Conservation (phyloP, 179 eudicot species). For the Beta corolliflora region DNA sequence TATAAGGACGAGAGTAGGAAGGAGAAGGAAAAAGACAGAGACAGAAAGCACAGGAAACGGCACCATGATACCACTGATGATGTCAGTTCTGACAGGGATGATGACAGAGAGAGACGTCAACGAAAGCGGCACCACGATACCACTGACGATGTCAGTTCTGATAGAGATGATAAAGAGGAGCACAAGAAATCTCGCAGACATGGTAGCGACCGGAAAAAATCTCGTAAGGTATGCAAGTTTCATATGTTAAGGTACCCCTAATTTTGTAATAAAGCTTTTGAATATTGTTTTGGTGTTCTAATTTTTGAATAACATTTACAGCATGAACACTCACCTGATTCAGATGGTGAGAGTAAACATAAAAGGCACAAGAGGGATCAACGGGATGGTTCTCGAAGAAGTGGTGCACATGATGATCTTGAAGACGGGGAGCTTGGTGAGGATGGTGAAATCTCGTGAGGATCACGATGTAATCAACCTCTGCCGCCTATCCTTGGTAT, state of each 20-base stretch:
- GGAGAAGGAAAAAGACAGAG: conserved; percentile 75
- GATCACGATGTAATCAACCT: conserved; percentile 1
- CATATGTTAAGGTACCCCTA: background rate
- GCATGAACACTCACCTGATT: conserved; percentile 93
- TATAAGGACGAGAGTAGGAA: conserved; percentile 66
- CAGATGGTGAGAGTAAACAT: conserved; percentile 84
- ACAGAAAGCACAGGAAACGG: conserved; percentile 83
- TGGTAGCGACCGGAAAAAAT: conserved; percentile 89
- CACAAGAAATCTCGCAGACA: conserved; percentile 82
- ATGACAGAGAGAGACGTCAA: conserved; percentile 35
- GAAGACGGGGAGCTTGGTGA: conserved; percentile 99
- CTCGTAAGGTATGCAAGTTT: conserved; percentile 66
- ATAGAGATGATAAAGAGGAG: conserved; percentile 86
- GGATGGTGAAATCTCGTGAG: conserved; percentile 82
- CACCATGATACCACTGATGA: conserved; percentile 82
- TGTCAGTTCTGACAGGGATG: conserved; percentile 67
- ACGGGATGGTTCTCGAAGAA: conserved; percentile 63
- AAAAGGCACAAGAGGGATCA: conserved; percentile 79
- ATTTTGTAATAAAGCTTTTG: background rate
- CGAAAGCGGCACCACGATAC: conserved; percentile 31
- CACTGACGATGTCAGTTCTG: conserved; percentile 52
- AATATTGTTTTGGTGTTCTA: background rate
- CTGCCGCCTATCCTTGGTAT: background rate
- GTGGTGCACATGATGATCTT: conserved; percentile 71
- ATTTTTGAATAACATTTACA: conserved; percentile 27